Percentiles rank a stretch among this genome's conserved stretches.
Conservation (phyloP, 75 land plant genomes). For the Chamaecyparis obtusa region DNA sequence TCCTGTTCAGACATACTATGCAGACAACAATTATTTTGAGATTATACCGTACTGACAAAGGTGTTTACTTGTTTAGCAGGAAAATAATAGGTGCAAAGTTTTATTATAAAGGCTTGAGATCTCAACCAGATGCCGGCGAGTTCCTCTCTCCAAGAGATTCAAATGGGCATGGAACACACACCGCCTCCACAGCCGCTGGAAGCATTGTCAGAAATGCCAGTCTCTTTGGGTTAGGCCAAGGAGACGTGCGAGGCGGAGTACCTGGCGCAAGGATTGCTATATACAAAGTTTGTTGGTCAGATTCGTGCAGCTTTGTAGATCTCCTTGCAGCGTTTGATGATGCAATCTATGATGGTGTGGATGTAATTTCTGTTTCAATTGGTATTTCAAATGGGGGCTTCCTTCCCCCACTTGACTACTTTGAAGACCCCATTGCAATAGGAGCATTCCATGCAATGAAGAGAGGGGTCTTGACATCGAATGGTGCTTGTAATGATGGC, state of each 20-base stretch:
- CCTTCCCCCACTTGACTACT: slow-evolving; percentile 9
- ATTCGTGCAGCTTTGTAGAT: slow-evolving; percentile 40
- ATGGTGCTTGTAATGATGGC: slow-evolving; percentile 33
- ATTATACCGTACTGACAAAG: too few species aligned
- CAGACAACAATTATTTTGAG: neutral
- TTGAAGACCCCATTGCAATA: slow-evolving; percentile 23
- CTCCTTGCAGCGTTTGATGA: slow-evolving; percentile 71
- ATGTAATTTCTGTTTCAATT: slow-evolving; percentile 58
- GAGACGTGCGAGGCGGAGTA: slow-evolving; percentile 58
- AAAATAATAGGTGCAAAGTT: slow-evolving; percentile 71
- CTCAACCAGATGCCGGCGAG: neutral
- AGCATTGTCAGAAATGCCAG: slow-evolving; percentile 37
- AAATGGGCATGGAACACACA: slow-evolving; percentile 25
- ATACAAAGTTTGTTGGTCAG: slow-evolving; percentile 62
- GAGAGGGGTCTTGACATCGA: slow-evolving; percentile 18
- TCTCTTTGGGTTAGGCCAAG: slow-evolving; percentile 54
- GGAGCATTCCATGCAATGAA: slow-evolving; percentile 54
- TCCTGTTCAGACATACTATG: too few species aligned
- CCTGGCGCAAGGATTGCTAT: slow-evolving; percentile 47
- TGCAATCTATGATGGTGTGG: slow-evolving; percentile 67
- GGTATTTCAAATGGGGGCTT: slow-evolving; percentile 11
- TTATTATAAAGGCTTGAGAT: slow-evolving; percentile 27
- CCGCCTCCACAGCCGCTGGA: slow-evolving; percentile 66
- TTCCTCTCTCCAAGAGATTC: slow-evolving; percentile 54
- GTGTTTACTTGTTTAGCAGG: slow-evolving; percentile 20